Base-by-base conservation (phyloP, 176 grass and related monocot genomes). In the Oryza punctata region DNA sequence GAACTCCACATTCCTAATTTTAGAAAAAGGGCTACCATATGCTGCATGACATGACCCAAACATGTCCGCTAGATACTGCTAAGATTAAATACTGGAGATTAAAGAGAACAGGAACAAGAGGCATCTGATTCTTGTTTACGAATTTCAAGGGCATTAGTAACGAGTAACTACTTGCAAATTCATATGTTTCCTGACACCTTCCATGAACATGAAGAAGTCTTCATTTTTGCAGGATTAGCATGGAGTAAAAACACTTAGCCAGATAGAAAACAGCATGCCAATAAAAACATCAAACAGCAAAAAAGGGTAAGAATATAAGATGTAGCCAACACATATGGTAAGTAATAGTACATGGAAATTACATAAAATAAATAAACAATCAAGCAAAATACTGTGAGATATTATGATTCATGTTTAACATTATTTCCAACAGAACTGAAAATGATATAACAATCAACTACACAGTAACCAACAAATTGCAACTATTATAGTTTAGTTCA, bases 391-490 rank as follows among this genome's bases (percentile, higher is more conserved):
- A 77, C 16, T 4, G 4, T 21, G 27, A 35, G 70, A 64, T 52
- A 12, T 14, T 0, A 79, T 0, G 3, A 18, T 21, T 52, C 49
- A 26, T 29, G 0, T 41, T 75, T 47, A 26, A 44, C 73, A 65
- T 16, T 50, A 67, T 19, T 32, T 70, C 72, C 18, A 70, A 65
- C 67, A 52, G 41, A 81, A 45, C 27, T 70, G 29, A 40, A 14
- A 67, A 54, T 65, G 5, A 7, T 69, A 52, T 60, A 83, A 52
- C 14, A 41, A 78, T 77, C 63, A 13, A 63, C 19, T 23, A 28
- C 2, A 26, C 5, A 19, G n/a, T 84, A 79, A 88, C 45, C 35
- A 76, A 66, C 21, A 78, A 41, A 72, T 21, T 32, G 29, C 64
- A 63, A 52, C 3, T 47, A 44, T 40, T 21, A 67, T 3, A 76